Percentiles rank a stretch among this genome's conserved stretches.
phyloP scores from a whole-genome alignment of 2,329 filamentous ascomycete species.

The Fusarium miscanthi region DNA sequence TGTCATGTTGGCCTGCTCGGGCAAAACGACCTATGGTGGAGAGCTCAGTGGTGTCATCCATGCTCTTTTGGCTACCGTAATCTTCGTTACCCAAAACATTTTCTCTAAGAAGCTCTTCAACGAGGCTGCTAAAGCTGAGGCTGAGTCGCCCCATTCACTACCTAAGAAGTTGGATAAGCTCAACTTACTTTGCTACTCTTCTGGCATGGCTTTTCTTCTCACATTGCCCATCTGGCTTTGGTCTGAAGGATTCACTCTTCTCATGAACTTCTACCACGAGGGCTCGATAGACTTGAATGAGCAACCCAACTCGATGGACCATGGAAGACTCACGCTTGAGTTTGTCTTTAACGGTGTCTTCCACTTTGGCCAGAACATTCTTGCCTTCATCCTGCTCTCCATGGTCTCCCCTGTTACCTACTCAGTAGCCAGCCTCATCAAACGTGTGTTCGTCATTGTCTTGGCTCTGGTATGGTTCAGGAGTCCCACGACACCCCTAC shows the following conservation, averaged over 20 bases:
- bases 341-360: constrained; percentile 97
- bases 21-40: constrained; percentile 79
- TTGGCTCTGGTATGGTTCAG: constrained; percentile 97
- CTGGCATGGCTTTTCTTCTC: constrained; percentile 87
- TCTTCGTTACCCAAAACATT: constrained; percentile 98
- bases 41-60: constrained; percentile 92
- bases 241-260: constrained; percentile 82
- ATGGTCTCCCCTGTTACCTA: constrained; percentile 97
- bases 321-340: constrained; percentile 80
- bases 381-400: constrained; percentile 91
- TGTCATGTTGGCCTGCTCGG: constrained; percentile 96
- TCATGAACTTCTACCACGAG: constrained; percentile 82
- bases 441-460: constrained; percentile 96
- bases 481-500: constrained; percentile 83
- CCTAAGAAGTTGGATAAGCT: constrained; percentile 93
- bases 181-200: constrained; percentile 97
- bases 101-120: constrained; percentile 99
- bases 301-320: constrained; percentile 75
- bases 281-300: constrained; percentile 74
- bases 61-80: constrained; percentile 87
- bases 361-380: constrained; percentile 95
- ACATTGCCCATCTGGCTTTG: constrained; percentile 94
- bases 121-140: constrained; percentile 86
- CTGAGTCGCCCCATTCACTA: constrained; percentile 71
- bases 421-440: constrained; percentile 94